Percentiles rank a stretch among this genome's conserved stretches.
Conservation (phyloP, 768 basidiomycete genomes). For the Lactifluus echinatus region DNA sequence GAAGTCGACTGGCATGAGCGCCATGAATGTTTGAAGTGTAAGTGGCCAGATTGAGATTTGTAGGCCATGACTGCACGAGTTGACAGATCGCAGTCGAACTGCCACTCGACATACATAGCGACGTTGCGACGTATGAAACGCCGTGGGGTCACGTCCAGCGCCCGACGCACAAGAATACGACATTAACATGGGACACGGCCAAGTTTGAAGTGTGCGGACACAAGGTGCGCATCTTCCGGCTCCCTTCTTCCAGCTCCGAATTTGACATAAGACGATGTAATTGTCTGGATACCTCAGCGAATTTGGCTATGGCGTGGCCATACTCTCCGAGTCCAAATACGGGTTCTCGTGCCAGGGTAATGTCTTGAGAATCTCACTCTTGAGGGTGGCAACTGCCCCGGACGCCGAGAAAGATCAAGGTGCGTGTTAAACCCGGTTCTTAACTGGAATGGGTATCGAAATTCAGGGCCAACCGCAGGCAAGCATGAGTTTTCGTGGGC, state of each 20-base stretch:
- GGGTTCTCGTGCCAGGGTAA: slow-evolving; percentile 85
- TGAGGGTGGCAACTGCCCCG: slow-evolving; percentile 84
- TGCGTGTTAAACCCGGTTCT: slow-evolving; percentile 17
- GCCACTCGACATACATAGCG: slow-evolving; percentile 79
- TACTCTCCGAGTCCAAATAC: slow-evolving; percentile 94
- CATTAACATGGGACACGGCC: slow-evolving; percentile 78
- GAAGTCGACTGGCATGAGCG: slow-evolving; percentile 84
- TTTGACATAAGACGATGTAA: background rate
- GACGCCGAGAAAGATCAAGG: slow-evolving; percentile 92
- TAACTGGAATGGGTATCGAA: background rate
- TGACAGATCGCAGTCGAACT: slow-evolving; percentile 56
- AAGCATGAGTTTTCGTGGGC: slow-evolving; percentile 83
- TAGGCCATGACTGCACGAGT: background rate
- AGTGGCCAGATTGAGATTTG: slow-evolving; percentile 24
- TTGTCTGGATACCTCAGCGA: slow-evolving; percentile 53
- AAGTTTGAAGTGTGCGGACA: slow-evolving; percentile 99
- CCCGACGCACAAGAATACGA: slow-evolving; percentile 93
- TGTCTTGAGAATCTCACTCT: slow-evolving; percentile 76
- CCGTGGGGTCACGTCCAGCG: slow-evolving; percentile 87
- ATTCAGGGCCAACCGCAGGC: slow-evolving; percentile 32
- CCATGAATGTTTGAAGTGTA: slow-evolving; percentile 88
- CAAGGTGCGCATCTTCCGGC: slow-evolving; percentile 47
- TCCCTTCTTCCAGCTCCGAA: background rate
- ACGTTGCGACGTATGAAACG: slow-evolving; percentile 86
- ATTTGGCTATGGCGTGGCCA: slow-evolving; percentile 91